Conservation (phyloP, 108 stramenopile genomes). For the Mediolabrus comicus region DNA sequence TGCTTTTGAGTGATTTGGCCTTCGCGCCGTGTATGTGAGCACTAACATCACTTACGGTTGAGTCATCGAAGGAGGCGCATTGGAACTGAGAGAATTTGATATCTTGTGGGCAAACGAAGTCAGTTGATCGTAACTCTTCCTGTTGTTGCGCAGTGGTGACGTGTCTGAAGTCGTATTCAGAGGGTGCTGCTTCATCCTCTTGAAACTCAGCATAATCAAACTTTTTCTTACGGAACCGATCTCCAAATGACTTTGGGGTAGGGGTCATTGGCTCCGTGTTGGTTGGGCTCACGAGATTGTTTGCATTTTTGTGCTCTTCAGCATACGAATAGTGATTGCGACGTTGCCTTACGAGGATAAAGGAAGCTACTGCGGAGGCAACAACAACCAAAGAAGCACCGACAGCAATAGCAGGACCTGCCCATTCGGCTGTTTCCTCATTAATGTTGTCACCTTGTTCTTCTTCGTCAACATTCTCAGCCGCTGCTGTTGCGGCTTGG, state of each 20-base stretch:
- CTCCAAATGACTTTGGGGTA: conserved; percentile 18
- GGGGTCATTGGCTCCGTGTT: conserved; percentile 25
- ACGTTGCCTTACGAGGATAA: conserved; percentile 18
- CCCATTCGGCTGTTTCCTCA: conserved; percentile 4
- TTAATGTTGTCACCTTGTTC: background rate
- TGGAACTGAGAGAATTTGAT: conserved; percentile 24
- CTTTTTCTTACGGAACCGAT: conserved; percentile 31
- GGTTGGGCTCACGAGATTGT: conserved; percentile 12
- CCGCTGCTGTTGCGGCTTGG: background rate
- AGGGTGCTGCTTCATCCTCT: conserved; percentile 4
- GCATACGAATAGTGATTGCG: background rate
- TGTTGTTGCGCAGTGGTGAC: background rate
- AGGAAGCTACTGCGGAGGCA: conserved; percentile 24
- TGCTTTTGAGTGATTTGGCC: background rate
- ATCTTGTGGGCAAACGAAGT: background rate
- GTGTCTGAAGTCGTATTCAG: background rate
- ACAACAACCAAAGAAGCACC: conserved; percentile 20
- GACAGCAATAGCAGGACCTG: conserved; percentile 21
- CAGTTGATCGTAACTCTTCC: background rate
- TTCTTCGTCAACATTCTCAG: background rate
- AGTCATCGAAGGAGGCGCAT: conserved; percentile 26
- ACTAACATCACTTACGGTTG: conserved; percentile 42
- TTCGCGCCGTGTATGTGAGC: conserved; percentile 27
- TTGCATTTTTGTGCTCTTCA: conserved; percentile 1
- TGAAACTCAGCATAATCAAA: conserved; percentile 42